Conservation (phyloP, 805 yeast genomes). For the Torulaspora indica region DNA sequence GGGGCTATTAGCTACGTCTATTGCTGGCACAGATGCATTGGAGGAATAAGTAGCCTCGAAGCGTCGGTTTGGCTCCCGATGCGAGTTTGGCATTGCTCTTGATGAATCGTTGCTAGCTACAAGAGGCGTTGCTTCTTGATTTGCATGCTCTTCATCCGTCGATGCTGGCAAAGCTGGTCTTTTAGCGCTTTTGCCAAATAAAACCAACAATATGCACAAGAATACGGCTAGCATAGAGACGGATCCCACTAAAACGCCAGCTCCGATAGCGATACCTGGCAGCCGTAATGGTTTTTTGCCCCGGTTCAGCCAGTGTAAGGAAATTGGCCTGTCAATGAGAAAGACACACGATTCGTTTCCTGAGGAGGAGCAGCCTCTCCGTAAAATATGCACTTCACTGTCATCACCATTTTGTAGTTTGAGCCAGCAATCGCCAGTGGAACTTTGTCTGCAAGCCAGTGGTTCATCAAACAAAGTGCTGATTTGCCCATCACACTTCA, state of each 20-base stretch:
- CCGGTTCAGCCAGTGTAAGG: conserved; percentile 56
- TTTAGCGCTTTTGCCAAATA: conserved; percentile 7
- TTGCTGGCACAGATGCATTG: conserved; percentile 16
- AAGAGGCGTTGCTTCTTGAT: conserved; percentile 6
- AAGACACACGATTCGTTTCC: conserved; percentile 49
- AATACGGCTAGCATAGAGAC: conserved; percentile 22
- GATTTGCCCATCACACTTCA: conserved; percentile 45
- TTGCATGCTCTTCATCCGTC: not conserved
- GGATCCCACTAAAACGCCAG: conserved; percentile 63
- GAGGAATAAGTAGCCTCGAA: conserved; percentile 13
- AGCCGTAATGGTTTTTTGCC: conserved; percentile 53
- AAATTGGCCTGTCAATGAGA: conserved; percentile 62
- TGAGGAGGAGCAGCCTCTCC: conserved; percentile 55
- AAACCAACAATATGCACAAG: conserved; percentile 7
- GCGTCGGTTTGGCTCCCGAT: not conserved
- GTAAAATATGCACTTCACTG: conserved; percentile 54
- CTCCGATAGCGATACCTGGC: conserved; percentile 61
- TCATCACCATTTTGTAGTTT: conserved; percentile 46
- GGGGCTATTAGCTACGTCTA: conserved; percentile 11
- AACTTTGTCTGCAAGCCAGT: conserved; percentile 41
- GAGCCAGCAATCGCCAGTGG: conserved; percentile 38
- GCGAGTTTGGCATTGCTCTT: conserved; percentile 2
- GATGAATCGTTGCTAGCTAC: not conserved
- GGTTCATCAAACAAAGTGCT: conserved; percentile 43
- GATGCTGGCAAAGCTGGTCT: not conserved